These are phyloP conservation scores for Kodamaea kaohsiungensis DNA, from an alignment of 805 yeast genomes.

Conservation along the genomic window DNA sequence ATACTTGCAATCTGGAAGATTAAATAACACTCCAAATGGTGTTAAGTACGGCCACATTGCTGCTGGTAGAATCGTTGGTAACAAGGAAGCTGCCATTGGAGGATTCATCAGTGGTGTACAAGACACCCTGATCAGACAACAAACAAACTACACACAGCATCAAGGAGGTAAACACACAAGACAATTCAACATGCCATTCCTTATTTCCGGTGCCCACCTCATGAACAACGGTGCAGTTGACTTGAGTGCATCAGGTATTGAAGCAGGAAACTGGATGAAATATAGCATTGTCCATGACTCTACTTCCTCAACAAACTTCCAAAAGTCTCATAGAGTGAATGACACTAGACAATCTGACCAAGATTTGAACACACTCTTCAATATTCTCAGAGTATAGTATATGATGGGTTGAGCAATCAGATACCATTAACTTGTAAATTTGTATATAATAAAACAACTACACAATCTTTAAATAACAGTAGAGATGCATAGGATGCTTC, in stretches of 20 bases:
- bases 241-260: conserved; percentile 41
- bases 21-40: conserved; percentile 72
- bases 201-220: conserved; percentile 38
- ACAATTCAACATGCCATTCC: conserved; percentile 46
- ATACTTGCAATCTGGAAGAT: conserved; percentile 66
- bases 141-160: conserved; percentile 34
- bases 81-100: conserved; percentile 59
- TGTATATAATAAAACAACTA: not conserved
- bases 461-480: not conserved
- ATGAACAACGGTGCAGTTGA: conserved; percentile 40
- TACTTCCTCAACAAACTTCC: conserved; percentile 1
- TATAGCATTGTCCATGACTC: conserved; percentile 1
- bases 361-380: conserved; percentile 10
- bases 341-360: conserved; percentile 8
- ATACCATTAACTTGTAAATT: not conserved
- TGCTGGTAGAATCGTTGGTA: conserved; percentile 66
- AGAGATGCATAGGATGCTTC: not conserved
- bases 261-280: conserved; percentile 43
- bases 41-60: conserved; percentile 52
- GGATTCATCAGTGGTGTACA: conserved; percentile 47
- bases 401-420: not conserved
- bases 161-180: conserved; percentile 43
- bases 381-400: conserved; percentile 8
- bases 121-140: conserved; percentile 35
- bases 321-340: conserved; percentile 6